phyloP scores from a whole-genome alignment of 176 grass and related monocot species.

The Luzula sylvatica region DNA sequence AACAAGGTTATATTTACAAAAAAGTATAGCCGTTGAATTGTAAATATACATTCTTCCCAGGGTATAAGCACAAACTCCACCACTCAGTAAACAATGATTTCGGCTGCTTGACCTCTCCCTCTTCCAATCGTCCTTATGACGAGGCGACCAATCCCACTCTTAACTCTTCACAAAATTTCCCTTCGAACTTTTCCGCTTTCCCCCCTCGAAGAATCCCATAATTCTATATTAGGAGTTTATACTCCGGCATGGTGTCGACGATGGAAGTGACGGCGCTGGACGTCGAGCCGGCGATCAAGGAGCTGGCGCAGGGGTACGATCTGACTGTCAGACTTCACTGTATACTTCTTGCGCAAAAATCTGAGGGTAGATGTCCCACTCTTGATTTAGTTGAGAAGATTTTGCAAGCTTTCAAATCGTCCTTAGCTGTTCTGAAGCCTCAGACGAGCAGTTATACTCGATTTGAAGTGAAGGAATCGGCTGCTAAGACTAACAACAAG shows the following conservation, averaged over 20 bases:
- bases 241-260: constrained; percentile 6
- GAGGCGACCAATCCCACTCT: constrained; percentile 2
- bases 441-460: background rate
- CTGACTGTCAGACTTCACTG: constrained; percentile 11
- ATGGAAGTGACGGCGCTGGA: background rate
- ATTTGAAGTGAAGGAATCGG: background rate
- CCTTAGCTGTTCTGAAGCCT: constrained; percentile 5
- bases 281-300: constrained; percentile 13
- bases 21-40: too few relatives aligned
- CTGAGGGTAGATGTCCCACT: background rate
- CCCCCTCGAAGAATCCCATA: background rate
- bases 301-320: constrained; percentile 8
- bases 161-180: background rate
- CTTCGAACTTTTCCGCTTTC: background rate
- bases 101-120: constrained; percentile 5
- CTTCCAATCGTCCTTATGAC: background rate
- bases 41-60: background rate
- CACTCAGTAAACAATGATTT: constrained; percentile 1
- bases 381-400: constrained; percentile 11
- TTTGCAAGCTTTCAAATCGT: constrained; percentile 8
- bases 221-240: background rate
- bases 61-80: background rate
- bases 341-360: constrained; percentile 14
- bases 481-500: background rate
- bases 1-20: too few relatives aligned